Base-by-base conservation (phyloP, 768 basidiomycete genomes). In the Ephemerocybe angulata region DNA sequence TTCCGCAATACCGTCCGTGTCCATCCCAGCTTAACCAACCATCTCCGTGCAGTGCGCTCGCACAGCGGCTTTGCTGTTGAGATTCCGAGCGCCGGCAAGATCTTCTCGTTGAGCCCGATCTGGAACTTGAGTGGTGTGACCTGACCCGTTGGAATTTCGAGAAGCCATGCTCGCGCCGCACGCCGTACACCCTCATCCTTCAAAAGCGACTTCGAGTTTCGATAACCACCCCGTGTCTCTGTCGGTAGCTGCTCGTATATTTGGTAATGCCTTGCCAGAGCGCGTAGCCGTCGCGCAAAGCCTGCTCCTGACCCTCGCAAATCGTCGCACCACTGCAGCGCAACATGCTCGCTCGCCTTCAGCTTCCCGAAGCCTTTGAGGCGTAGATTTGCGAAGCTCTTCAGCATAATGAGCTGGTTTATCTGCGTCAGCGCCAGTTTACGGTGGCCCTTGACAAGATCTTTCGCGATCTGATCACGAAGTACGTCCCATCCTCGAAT, bases 21-120 rank as follows among this genome's bases (percentile, higher is more conserved):
- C 66, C 70, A 76, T 0, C 63, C 68, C 4, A 78, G 53, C 31
- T 65, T 64, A 2, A 62, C 48, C 38, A 81, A 61, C 76, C 79
- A 79, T 0, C 58, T 55, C 11, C 59, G 50, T 17, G 75, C 77
- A 0, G 72, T 79, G 11, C 65, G 44, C 2, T 56, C 58, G 52
- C 65, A 57, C 7, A 73, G 56, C 0, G 67, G 69, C 10, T 54
- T 57, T 24, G 15, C 10, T 6, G 25, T 22, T 5, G 47, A 51
- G 38, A 75, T 70, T 1, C 62, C 59, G 0, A 75, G 68, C 17
- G 62, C 53, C 6, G 70, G 68, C 4, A 76, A 57, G 38, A 75
- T 70, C 1, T 40, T 56, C 1, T 54, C 35, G 29, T 74, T 67
- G 29, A 75, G 50, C 0, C 62, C 64, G 10, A 53, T 6, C 2